Evolutionary conservation across 352 stramenopile species (phyloP), one percentile per base, ranked within the genome.

Genomic region (Salisapilia sapeloensis): DNA sequence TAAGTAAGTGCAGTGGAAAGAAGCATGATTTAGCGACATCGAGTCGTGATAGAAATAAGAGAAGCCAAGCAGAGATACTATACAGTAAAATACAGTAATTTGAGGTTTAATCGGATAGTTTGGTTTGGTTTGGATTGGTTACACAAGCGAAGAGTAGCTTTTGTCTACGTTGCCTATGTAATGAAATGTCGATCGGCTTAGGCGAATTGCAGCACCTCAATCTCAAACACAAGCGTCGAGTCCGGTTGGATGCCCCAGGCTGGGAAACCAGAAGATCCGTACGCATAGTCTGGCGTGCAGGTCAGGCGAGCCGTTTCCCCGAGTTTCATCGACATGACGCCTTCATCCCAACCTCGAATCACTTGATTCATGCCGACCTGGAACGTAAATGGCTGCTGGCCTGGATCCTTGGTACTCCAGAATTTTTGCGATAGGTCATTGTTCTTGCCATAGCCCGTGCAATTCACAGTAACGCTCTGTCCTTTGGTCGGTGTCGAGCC

Each of bases 291-390:
- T 12, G 86, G 83, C 13, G 80, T 80, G 50, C 84, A 96, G 38
- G 80, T 92, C 38, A 98, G 77, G 24, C 66, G 82, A 20, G 87
- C 78, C 23, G 61, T 59, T 53, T 98, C 92, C 18, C 85, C 87
- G 13, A 95, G 48, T 24, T 74, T 72, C 80, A 89, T 86, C 29
- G 47, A 35, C 13, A 78, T 36, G 17, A 97, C 82, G 14, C 76
- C 66, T 50, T 97, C 84, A 48, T 97, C 92, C 92, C 92, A 98
- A 26, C 85, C 92, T 36, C 87, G 92, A 54, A 97, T 98, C 35
- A 98, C 92, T 30, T 86, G 58, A 24, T 87, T 81, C 15, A 95
- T 48, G 0, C 92, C 91, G 7, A 97, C 81, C 12, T 66, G 53
- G 49, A 97, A 98, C 16, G 64, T 82, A 45, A 97, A 97, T 2